Base-by-base conservation (phyloP, 768 basidiomycete species). In the Trametes punicea region DNA sequence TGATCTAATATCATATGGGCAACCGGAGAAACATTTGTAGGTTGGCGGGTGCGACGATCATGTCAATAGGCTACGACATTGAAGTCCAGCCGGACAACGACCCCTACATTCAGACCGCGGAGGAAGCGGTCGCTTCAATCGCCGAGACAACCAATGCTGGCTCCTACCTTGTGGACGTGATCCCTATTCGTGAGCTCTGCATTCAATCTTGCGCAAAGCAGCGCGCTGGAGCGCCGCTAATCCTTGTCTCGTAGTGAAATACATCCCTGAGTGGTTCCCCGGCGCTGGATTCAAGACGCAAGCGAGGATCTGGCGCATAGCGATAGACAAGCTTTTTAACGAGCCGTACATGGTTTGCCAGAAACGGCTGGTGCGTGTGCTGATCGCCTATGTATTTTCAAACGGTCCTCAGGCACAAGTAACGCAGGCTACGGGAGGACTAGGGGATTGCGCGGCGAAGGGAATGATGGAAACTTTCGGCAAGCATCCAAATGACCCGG, bases 251-350 rank as follows among this genome's bases (percentile, higher is more conserved):
- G 9, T n/a, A 62, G 64, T 65, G 1, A 57, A 51, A 33, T 51
- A 64, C 23, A 11, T 65, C 16, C 65, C 65, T 2, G 31, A 29
- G 21, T 67, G 65, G 65, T 63, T 67, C 56, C 65, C 65, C 6
- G 65, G 65, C 20, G 65, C 65, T 8, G 42, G 50, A 2, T 67
- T 67, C 60, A 57, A 65, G 34, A 52, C 16, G 16, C 44, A 57
- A 26, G 56, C 56, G 2, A 29, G 27, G 18, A 36, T 53, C 26
- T 53, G 51, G 51, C 20, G 29, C 25, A 20, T 23, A 3, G 41
- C 51, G 30, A 23, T 46, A 8, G 23, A 53, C 21, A 53, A 45
- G 25, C 25, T 53, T 6, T 45, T 53, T 33, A 26, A 53, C 25
- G 34, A 53, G n/a, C 51, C 51, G 33, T 53, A 45, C 33, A 30